Percentiles rank a stretch among this genome's conserved stretches.
Evolutionary conservation across 257 asterid genomes (phyloP).

Genomic region (Coffea canephora): DNA sequence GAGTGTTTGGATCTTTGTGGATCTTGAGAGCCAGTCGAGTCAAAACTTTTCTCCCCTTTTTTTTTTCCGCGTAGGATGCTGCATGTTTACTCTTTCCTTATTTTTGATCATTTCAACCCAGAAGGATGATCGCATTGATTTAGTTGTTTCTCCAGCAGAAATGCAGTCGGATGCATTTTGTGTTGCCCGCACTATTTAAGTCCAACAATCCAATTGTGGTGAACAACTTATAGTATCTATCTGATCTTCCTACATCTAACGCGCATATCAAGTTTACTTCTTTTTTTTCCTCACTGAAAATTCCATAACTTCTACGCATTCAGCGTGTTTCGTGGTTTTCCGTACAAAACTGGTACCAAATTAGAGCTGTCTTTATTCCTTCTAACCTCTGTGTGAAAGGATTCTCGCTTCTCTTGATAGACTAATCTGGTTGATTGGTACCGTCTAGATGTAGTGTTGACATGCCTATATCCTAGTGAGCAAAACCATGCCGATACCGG

Average conservation of each 20-base stretch:
- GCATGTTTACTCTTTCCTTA: background rate
- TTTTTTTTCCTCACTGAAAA: background rate
- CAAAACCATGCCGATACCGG: background rate
- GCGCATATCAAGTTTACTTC: background rate
- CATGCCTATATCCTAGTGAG: background rate
- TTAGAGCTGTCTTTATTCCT: too few species aligned
- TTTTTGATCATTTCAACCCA: too few species aligned
- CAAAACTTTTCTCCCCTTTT: background rate
- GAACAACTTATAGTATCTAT: background rate
- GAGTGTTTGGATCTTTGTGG: conserved; percentile 35
- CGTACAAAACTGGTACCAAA: too few species aligned
- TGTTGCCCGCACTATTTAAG: background rate
- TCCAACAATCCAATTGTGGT: background rate
- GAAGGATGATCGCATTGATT: background rate
- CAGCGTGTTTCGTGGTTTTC: background rate
- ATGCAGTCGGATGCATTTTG: background rate
- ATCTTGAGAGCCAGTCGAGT: conserved; percentile 23
- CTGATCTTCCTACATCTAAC: background rate
- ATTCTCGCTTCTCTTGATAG: too few species aligned
- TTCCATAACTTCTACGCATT: too few species aligned
- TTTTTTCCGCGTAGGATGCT: background rate
- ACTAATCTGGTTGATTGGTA: background rate
- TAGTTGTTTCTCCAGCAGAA: background rate
- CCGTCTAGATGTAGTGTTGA: background rate
- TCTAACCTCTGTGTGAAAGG: too few species aligned